Conservation (phyloP, 2,329 filamentous ascomycete genomes). For the Aspergillus neoniger region DNA sequence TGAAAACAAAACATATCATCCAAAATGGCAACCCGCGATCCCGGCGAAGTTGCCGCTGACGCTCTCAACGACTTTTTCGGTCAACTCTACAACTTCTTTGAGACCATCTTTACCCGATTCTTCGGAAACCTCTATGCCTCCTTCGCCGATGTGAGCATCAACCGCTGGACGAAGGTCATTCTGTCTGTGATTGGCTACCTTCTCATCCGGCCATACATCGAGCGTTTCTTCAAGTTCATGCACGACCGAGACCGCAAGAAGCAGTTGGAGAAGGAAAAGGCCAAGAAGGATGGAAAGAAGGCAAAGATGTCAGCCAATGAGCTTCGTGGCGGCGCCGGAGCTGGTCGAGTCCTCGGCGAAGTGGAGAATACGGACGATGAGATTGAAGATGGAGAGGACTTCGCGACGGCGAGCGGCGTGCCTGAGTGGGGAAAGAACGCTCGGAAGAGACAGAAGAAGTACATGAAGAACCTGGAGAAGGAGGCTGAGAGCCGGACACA, state of each 20-base stretch:
- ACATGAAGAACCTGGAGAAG: slow-evolving; percentile 66
- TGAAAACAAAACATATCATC: background rate
- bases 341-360: slow-evolving; percentile 50
- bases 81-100: slow-evolving; percentile 31
- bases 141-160: slow-evolving; percentile 45
- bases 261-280: slow-evolving; percentile 61
- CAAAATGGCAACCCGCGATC: slow-evolving; percentile 29
- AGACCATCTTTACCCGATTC: slow-evolving; percentile 32
- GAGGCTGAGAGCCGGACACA: slow-evolving; percentile 63
- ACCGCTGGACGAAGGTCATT: slow-evolving; percentile 66
- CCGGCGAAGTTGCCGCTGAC: slow-evolving; percentile 27
- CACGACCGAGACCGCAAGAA: slow-evolving; percentile 41
- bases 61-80: slow-evolving; percentile 34
- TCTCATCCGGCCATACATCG: slow-evolving; percentile 71
- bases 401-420: slow-evolving; percentile 50
- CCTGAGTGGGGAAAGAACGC: slow-evolving; percentile 70
- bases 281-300: slow-evolving; percentile 46
- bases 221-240: slow-evolving; percentile 65
- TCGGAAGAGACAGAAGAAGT: slow-evolving; percentile 66
- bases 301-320: slow-evolving; percentile 66
- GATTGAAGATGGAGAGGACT: slow-evolving; percentile 42
- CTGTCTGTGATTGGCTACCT: slow-evolving; percentile 72
- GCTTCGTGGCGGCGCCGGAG: slow-evolving; percentile 60
- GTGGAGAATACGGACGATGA: slow-evolving; percentile 48
- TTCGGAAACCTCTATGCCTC: slow-evolving; percentile 45